phyloP scores from a whole-genome alignment of 345 rosid genomes.

The Pelargonium nanum region DNA sequence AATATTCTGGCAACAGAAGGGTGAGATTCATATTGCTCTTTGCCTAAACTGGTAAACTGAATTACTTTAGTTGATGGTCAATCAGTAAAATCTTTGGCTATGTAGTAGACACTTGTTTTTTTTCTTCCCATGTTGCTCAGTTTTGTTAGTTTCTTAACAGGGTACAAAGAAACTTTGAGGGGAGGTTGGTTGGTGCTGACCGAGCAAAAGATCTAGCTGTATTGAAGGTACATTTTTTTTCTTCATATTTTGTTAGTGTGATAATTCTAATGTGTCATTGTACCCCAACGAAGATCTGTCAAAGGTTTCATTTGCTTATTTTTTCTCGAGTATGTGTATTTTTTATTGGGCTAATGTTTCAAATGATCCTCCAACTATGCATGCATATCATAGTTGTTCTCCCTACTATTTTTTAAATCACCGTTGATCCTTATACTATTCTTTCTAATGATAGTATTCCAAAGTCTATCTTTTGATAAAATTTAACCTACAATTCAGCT shows the following conservation, averaged over 20 bases:
- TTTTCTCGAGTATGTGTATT: neutral
- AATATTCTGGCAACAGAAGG: constrained; percentile 87
- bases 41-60: constrained; percentile 19
- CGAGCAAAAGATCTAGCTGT: constrained; percentile 94
- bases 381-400: no score
- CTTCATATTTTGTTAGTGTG: constrained; percentile 1
- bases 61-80: constrained; percentile 7
- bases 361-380: no score
- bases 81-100: neutral
- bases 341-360: no score
- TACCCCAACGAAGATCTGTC: no score
- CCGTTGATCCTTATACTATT: no score
- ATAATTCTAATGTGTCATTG: no score
- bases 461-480: no score
- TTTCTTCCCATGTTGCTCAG: constrained; percentile 7
- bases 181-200: constrained; percentile 80
- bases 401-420: no score
- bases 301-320: neutral
- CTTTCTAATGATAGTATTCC: no score
- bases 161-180: constrained; percentile 90
- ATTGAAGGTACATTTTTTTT: constrained; percentile 38
- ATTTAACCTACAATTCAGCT: no score
- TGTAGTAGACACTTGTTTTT: neutral
- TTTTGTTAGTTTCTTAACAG: constrained; percentile 25
- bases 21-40: constrained; percentile 39